A percentile compares a stretch with the other conserved stretches of the same genome.
These are phyloP conservation scores for Rhodotorula sp. DNA, from an alignment of 1,284 basidiomycete genomes.

Conservation along the genomic window DNA sequence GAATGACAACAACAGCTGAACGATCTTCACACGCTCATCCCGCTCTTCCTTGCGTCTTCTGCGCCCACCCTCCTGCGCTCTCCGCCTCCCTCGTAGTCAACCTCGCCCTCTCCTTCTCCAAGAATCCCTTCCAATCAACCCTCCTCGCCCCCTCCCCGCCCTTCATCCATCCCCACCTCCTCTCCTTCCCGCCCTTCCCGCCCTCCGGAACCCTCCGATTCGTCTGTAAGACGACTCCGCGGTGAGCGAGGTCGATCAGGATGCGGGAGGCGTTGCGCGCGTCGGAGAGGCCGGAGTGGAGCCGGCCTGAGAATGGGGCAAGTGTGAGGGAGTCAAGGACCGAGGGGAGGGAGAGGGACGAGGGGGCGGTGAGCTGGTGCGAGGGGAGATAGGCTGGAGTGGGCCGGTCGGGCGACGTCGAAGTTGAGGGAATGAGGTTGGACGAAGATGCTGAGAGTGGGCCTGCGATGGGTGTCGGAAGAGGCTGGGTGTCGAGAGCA, in stretches of 20 bases:
- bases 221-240: conserved; percentile 64
- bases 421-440: conserved; percentile 53
- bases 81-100: not conserved
- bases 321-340: conserved; percentile 51
- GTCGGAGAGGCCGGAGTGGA: conserved; percentile 86
- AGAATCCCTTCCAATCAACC: not conserved
- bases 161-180: conserved; percentile 80
- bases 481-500: conserved; percentile 59
- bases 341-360: conserved; percentile 48
- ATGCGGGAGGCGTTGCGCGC: conserved; percentile 79
- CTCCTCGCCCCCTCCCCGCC: conserved; percentile 44
- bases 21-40: not conserved
- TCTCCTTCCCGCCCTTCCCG: conserved; percentile 39
- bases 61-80: too few relatives aligned
- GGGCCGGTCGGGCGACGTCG: not conserved
- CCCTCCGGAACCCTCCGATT: conserved; percentile 69
- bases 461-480: conserved; percentile 1
- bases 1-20: not conserved
- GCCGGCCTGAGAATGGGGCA: conserved; percentile 67
- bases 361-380: conserved; percentile 35
- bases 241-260: conserved; percentile 66
- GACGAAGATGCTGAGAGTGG: conserved; percentile 56
- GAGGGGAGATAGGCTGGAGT: conserved; percentile 27
- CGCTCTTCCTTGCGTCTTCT: too few relatives aligned
- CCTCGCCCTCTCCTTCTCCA: not conserved